Percentiles rank a stretch among this genome's conserved stretches.
Evolutionary conservation across 108 stramenopile genomes (phyloP).

Genomic region (Cyclotella choctawhatcheeana): DNA sequence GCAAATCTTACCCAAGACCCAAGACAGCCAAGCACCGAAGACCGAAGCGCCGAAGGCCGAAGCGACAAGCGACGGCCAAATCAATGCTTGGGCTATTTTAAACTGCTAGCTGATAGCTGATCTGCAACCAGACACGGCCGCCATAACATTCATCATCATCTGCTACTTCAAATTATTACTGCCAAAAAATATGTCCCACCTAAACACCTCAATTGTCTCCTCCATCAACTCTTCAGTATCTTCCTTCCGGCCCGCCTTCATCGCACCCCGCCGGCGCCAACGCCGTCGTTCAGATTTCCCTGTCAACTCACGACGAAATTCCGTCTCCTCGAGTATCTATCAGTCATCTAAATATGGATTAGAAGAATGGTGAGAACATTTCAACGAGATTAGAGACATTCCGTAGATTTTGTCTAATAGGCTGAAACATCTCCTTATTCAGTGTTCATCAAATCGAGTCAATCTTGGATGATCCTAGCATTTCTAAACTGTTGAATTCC

Average conservation of each 20-base stretch:
- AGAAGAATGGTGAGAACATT: no score
- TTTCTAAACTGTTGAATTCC: slow-evolving; percentile 1
- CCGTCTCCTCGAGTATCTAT: background rate
- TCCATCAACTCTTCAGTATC: background rate
- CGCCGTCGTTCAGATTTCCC: background rate
- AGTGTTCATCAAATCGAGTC: slow-evolving; percentile 17
- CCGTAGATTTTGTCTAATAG: no score
- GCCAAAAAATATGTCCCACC: background rate
- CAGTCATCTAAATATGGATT: background rate
- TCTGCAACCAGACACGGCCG: no score
- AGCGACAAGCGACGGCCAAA: background rate
- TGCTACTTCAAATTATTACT: no score
- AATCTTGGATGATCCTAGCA: slow-evolving; percentile 15
- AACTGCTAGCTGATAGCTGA: background rate
- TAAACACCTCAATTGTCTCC: background rate
- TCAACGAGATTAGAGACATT: no score
- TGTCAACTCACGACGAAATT: background rate
- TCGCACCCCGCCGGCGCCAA: background rate
- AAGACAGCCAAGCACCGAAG: background rate
- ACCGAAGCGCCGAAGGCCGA: background rate
- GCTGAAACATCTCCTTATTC: no score
- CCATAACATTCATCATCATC: background rate
- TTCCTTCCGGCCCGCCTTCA: slow-evolving; percentile 19
- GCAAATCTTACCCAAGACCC: no score
- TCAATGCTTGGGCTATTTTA: no score